Evolutionary conservation across 2,329 filamentous ascomycete species (phyloP).

Genomic region (Talaromyces islandicus): DNA sequence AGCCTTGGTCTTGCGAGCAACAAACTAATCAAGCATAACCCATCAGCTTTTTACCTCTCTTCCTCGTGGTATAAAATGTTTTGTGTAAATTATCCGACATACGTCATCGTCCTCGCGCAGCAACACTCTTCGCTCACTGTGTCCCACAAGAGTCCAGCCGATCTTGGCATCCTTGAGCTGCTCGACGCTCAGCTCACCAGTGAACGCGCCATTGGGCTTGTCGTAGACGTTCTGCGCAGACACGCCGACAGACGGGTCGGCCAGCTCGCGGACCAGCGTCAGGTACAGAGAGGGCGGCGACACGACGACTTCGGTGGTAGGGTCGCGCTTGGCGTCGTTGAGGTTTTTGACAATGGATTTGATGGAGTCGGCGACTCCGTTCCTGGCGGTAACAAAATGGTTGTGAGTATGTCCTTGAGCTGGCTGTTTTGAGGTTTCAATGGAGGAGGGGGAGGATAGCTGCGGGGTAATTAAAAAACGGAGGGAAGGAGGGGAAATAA

Average conservation of each 20-base stretch:
- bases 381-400: constrained; percentile 53
- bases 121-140: constrained; percentile 90
- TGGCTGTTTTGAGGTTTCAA: constrained; percentile 12
- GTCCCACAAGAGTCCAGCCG: constrained; percentile 85
- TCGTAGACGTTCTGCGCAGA: constrained; percentile 96
- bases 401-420: constrained; percentile 12
- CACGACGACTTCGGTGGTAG: constrained; percentile 77
- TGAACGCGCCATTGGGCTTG: constrained; percentile 95
- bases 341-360: constrained; percentile 85
- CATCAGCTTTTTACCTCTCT: not conserved
- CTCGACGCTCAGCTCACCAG: constrained; percentile 87
- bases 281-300: constrained; percentile 89
- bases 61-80: not conserved
- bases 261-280: constrained; percentile 71
- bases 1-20: constrained; percentile 91
- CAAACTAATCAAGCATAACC: constrained; percentile 44
- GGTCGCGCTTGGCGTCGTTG: constrained; percentile 68
- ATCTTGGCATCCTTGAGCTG: constrained; percentile 88
- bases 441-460: constrained; percentile 15
- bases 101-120: constrained; percentile 75
- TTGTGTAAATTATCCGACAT: constrained; percentile 17
- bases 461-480: constrained; percentile 32
- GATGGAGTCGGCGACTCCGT: constrained; percentile 84
- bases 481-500: not conserved
- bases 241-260: constrained; percentile 72